Evolutionary conservation across 2,329 filamentous ascomycete species (phyloP), one percentile per base, ranked within the genome.

Genomic region (Pyricularia grisea): DNA sequence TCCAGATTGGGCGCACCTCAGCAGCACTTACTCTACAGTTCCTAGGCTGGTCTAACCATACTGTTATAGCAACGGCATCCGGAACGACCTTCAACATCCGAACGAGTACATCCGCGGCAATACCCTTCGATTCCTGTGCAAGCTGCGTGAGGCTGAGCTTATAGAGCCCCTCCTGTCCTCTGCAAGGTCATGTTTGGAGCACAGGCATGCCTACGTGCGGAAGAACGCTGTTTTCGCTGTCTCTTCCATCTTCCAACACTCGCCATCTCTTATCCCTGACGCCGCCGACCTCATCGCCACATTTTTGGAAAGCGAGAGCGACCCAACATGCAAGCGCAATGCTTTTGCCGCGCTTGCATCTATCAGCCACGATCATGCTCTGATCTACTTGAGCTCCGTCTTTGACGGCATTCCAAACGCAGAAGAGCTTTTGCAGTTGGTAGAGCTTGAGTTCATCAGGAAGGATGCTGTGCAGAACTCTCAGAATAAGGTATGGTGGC

Each of bases 101-200:
- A 98, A 99, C 84, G 95, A 99, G 85, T 99, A 97, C 81, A 94
- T 99, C 73, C 90, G 95, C 73, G 95, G 95, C 77, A 97, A 97
- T 79, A 99, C 95, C n/a, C 85, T 99, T 71, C 93, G 95, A 76
- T 99, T 98, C 82, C 88, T 99, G 70, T 95, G 91, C 85, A 99
- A 99, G 83, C 87, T 99, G 71, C 90, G 94, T 73, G 95, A 99
- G 79, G 87, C 94, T 68, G 95, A 99, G 81, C 89, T 99, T 72
- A 94, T 99, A 74, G 95, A 99, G 80, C 95, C 95, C 67, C 88
- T 98, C 69, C 88, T 99, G 63, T 96, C 94, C 60, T 96, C 95
- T 20, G 93, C 94, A 66, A 90, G 95, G 75, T 90, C 90, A 71
- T 99, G 95, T 79, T 89, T 99, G 71, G 94, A 97, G 79, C 94